These are phyloP conservation scores for Xylaria polymorpha DNA, from an alignment of 2,329 filamentous ascomycete species.

Conservation along the genomic window DNA sequence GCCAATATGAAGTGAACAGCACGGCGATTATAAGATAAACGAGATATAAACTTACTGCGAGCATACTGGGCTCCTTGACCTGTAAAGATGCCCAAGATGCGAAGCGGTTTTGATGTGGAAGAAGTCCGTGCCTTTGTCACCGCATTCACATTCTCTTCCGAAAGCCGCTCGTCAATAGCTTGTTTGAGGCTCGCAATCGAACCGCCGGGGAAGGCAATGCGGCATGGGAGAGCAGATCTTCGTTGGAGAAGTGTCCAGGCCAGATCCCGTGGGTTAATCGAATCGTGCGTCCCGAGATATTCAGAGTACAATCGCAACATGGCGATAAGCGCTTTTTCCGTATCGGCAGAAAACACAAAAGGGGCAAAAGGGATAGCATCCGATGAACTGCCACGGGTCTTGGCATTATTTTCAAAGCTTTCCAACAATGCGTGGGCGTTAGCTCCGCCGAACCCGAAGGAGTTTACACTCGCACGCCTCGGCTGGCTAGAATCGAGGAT, in stretches of 20 bases:
- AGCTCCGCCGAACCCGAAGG: constrained; percentile 23
- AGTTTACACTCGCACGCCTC: constrained; percentile 4
- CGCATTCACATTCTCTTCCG: background rate
- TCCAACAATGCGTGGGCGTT: constrained; percentile 29
- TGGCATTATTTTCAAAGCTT: background rate
- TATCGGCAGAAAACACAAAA: background rate
- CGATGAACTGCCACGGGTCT: background rate
- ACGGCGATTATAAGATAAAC: background rate
- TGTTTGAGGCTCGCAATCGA: background rate
- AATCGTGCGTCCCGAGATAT: background rate
- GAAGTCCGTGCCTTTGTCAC: background rate
- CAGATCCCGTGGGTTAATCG: background rate
- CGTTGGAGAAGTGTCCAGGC: background rate
- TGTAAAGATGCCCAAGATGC: background rate
- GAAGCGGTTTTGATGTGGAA: background rate
- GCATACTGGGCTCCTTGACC: background rate
- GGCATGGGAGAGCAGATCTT: background rate
- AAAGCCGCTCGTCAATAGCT: background rate
- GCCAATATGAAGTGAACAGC: no score
- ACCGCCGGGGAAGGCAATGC: background rate
- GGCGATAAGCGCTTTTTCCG: background rate
- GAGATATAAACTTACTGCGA: background rate
- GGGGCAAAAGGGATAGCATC: background rate
- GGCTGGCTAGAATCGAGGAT: background rate
- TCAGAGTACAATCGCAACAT: background rate